A percentile compares a stretch with the other conserved stretches of the same genome.
These are phyloP conservation scores for Monosporozyma unispora DNA, from an alignment of 805 yeast genomes.

Conservation along the genomic window DNA sequence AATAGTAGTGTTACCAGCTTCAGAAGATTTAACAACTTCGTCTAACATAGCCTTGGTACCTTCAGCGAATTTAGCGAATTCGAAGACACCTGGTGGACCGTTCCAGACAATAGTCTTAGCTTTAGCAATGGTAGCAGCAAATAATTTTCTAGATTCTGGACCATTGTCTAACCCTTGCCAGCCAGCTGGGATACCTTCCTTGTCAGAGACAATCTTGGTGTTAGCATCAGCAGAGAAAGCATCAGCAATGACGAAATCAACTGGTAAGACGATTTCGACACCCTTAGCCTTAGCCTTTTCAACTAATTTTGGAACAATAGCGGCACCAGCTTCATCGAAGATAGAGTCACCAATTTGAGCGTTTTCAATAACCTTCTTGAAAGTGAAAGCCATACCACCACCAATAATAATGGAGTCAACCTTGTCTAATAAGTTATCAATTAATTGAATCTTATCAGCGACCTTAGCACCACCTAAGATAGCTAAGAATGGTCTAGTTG, in stretches of 20 bases:
- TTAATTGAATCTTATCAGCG: constrained; percentile 96
- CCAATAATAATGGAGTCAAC: constrained; percentile 91
- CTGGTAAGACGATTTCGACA: constrained; percentile 91
- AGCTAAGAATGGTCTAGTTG: constrained; percentile 96
- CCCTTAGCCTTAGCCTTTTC: constrained; percentile 95
- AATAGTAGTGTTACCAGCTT: constrained; percentile 87
- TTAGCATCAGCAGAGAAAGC: constrained; percentile 87
- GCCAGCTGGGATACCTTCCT: constrained; percentile 87
- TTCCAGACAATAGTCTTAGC: constrained; percentile 99
- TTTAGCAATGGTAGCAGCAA: constrained; percentile 72
- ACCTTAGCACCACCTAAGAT: constrained; percentile 99
- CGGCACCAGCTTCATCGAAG: constrained; percentile 91
- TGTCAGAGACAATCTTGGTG: constrained; percentile 75
- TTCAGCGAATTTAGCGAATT: constrained; percentile 81
- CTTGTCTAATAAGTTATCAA: constrained; percentile 93
- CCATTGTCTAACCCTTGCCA: constrained; percentile 98
- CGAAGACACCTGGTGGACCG: constrained; percentile 99
- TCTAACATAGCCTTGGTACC: constrained; percentile 91
- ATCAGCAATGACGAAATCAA: constrained; percentile 95
- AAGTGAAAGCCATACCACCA: constrained; percentile 99
- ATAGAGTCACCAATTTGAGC: constrained; percentile 88
- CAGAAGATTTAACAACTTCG: constrained; percentile 79
- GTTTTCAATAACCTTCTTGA: constrained; percentile 84
- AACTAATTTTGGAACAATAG: constrained; percentile 83
- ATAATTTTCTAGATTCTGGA: constrained; percentile 76